Percentiles rank a stretch among this genome's conserved stretches.
Conservation (phyloP, 441 rosid genomes). For the Gossypium lobatum region DNA sequence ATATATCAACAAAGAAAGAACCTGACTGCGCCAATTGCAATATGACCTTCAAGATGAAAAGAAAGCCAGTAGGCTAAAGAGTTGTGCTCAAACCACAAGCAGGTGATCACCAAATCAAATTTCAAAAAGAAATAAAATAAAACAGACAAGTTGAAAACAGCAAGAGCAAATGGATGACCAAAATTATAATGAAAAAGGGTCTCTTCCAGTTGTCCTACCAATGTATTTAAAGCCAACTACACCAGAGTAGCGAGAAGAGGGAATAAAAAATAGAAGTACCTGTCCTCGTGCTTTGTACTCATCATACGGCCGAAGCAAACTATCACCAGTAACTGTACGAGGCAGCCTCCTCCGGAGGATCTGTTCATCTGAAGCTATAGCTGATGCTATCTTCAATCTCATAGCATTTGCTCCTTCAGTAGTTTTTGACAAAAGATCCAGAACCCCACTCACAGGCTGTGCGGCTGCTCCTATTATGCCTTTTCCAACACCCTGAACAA, state of each 20-base stretch:
- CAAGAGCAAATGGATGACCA: background rate
- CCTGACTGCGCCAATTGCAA: slow-evolving; percentile 97
- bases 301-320: slow-evolving; percentile 81
- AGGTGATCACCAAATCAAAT: background rate
- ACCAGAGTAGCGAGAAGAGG: background rate
- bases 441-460: slow-evolving; percentile 97
- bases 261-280: slow-evolving; percentile 33
- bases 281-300: slow-evolving; percentile 89
- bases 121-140: background rate
- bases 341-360: slow-evolving; percentile 88
- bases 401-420: slow-evolving; percentile 99
- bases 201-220: background rate
- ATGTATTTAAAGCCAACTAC: background rate
- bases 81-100: slow-evolving; percentile 5
- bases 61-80: slow-evolving; percentile 9
- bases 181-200: background rate
- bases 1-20: slow-evolving; percentile 86
- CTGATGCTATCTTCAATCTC: slow-evolving; percentile 95
- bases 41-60: slow-evolving; percentile 53
- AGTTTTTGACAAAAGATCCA: slow-evolving; percentile 97
- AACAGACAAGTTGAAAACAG: background rate
- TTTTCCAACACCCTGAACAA: slow-evolving; percentile 97
- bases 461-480: slow-evolving; percentile 98
- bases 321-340: slow-evolving; percentile 84
- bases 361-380: slow-evolving; percentile 97